These are phyloP conservation scores for Arabidopsis suecica DNA, from an alignment of 345 rosid species.

Conservation along the genomic window DNA sequence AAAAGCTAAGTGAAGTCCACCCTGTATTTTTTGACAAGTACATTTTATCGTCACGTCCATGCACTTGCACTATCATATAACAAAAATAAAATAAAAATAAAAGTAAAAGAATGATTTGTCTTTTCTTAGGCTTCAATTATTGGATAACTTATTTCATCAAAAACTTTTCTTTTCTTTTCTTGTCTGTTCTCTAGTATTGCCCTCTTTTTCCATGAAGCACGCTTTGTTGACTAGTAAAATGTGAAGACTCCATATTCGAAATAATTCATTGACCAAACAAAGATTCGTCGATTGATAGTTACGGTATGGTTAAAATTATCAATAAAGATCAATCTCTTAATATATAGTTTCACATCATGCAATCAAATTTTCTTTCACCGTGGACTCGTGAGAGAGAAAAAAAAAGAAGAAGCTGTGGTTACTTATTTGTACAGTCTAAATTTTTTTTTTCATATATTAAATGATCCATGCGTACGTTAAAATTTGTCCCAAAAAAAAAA, in stretches of 20 bases:
- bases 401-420: not conserved
- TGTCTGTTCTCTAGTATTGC: not conserved
- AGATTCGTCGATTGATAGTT: not conserved
- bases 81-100: not conserved
- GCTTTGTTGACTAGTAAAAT: constrained; percentile 34
- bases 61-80: constrained; percentile 27
- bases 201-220: constrained; percentile 41
- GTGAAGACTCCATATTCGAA: constrained; percentile 22
- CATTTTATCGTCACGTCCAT: constrained; percentile 40
- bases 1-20: constrained; percentile 41
- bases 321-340: not conserved
- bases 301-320: not conserved
- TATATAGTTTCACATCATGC: not conserved
- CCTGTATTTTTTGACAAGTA: constrained; percentile 40
- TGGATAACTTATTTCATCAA: constrained; percentile 18
- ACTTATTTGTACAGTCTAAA: not conserved
- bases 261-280: not conserved
- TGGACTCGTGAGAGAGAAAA: not conserved
- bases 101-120: constrained; percentile 30
- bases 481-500: not conserved
- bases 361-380: not conserved
- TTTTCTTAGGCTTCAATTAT: constrained; percentile 43
- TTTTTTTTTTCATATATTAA: not conserved
- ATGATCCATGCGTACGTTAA: constrained; percentile 5
- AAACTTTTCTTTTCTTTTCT: not conserved